Percentiles rank a stretch among this genome's conserved stretches.
Conservation (phyloP, 1,284 basidiomycete genomes). For the Golubevia pallescens region DNA sequence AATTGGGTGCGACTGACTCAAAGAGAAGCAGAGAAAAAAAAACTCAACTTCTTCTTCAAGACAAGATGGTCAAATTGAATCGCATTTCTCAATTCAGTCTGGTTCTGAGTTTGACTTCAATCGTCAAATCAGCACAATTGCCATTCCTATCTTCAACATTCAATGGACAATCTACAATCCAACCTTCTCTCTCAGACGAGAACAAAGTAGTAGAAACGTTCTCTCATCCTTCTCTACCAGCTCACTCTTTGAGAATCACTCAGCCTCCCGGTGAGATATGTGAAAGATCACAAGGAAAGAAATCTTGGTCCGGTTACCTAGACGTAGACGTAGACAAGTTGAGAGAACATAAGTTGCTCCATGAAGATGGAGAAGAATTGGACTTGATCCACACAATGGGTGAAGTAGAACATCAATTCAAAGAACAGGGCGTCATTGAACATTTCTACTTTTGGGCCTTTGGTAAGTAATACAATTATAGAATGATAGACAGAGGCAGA, state of each 20-base stretch:
- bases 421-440: constrained; percentile 36
- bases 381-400: not conserved
- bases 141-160: too few species aligned
- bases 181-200: not conserved
- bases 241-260: constrained; percentile 52
- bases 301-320: constrained; percentile 57
- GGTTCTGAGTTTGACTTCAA: too few species aligned
- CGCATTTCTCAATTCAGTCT: too few species aligned
- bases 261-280: constrained; percentile 38
- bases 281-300: constrained; percentile 25
- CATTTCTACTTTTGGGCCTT: constrained; percentile 65
- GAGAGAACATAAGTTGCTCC: constrained; percentile 21
- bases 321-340: constrained; percentile 58
- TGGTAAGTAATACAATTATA: not conserved
- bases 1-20: too few species aligned
- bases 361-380: not conserved
- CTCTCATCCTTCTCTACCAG: constrained; percentile 45
- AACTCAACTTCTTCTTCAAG: too few species aligned
- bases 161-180: too few species aligned
- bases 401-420: not conserved
- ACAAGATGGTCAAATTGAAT: too few species aligned
- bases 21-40: too few species aligned
- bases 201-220: constrained; percentile 9
- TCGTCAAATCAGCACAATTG: too few species aligned
- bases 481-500: not conserved